phyloP scores from a whole-genome alignment of 768 basidiomycete genomes.

The Agrocybe chaxingu region DNA sequence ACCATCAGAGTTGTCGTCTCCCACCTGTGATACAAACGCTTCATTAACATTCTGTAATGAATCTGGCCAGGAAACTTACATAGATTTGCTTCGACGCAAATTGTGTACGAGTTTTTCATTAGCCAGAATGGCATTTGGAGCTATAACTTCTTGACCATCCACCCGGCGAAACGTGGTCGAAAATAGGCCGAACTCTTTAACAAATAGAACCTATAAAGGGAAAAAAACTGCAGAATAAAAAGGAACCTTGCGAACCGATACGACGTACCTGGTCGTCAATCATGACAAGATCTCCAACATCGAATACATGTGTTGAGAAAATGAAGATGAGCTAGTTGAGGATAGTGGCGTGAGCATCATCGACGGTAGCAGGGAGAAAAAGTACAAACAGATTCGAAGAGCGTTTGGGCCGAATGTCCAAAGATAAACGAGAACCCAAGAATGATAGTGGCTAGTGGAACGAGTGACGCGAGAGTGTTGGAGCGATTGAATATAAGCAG shows the following conservation, averaged over 20 bases:
- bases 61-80: constrained; percentile 38
- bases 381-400: constrained; percentile 68
- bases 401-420: constrained; percentile 73
- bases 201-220: constrained; percentile 38
- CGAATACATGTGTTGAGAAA: constrained; percentile 83
- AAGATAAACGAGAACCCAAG: constrained; percentile 86
- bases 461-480: constrained; percentile 67
- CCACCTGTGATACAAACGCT: constrained; percentile 36
- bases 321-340: constrained; percentile 69
- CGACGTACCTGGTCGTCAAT: constrained; percentile 63
- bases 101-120: constrained; percentile 77
- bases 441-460: constrained; percentile 76
- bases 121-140: constrained; percentile 71
- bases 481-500: constrained; percentile 71
- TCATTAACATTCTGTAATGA: neutral
- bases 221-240: neutral
- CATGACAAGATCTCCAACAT: constrained; percentile 79
- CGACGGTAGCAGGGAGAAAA: neutral
- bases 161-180: constrained; percentile 78
- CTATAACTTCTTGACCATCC: constrained; percentile 78
- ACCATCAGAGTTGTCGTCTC: constrained; percentile 67
- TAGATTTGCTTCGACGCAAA: constrained; percentile 68
- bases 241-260: constrained; percentile 1
- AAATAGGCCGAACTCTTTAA: constrained; percentile 78
- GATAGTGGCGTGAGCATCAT: neutral